Base-by-base conservation (phyloP, 129 eudicot genomes). In the Ambrosia artemisiifolia region DNA sequence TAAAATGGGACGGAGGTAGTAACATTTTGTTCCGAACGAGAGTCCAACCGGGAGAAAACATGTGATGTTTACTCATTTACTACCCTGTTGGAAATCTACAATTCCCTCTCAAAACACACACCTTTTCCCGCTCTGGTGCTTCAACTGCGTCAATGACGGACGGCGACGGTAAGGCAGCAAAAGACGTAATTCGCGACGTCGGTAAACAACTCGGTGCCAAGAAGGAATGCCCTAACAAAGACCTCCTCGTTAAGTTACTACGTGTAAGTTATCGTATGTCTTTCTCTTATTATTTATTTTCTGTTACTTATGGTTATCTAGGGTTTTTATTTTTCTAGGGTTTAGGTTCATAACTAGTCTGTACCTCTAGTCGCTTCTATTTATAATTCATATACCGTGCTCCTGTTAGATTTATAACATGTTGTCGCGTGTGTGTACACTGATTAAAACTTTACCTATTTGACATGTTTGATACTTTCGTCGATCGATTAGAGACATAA, bases 201-300 rank as follows among this genome's bases (percentile, higher is more conserved):
- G 94, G 91, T 44, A 79, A 90, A 38, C 90, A 88, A 65, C 89
- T 94, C 59, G 82, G 66, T 11, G 78, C 85, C 33, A 71, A 44
- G 44, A 78, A 84, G 74, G 74, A 78, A 66, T 85, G 94, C 49
- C 97, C 95, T 56, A 72, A 83, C 88, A 90, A 94, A 73, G 95
- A 83, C 56, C 59, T 68, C 50, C 82, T 94, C 53, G 76, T 90
- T 50, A 90, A 90, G 43, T 38, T 86, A 49, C 96, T 94, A 69
- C 82, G 82, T 46, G 98, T 90, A 75, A 72, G 80, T 50, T 19
- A 44, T 63, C 14, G 18, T 12, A 13, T 61, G 4, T 5, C 4
- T 38, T 2, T 8, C 40, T 20, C 32, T 30, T 9, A 18, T 17
- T 46, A 46, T 33, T 24, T n/a, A n/a, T n/a, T n/a, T n/a, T n/a